Conservation (phyloP, 768 basidiomycete genomes). For the Suillus sp. region DNA sequence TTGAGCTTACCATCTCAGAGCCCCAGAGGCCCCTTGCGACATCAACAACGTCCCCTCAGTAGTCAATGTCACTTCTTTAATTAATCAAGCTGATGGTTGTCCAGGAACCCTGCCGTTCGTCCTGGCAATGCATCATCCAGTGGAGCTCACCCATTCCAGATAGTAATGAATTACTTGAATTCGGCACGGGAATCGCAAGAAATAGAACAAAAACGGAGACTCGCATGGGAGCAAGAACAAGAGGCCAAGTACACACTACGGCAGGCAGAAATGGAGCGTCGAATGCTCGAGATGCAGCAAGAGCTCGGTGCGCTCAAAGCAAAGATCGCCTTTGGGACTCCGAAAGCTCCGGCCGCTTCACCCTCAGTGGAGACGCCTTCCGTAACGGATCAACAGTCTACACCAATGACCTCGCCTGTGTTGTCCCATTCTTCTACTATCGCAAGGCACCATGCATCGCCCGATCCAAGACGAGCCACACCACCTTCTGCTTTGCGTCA, state of each 20-base stretch:
- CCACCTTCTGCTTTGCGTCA: not conserved
- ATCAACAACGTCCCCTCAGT: conserved; percentile 42
- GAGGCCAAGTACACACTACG: conserved; percentile 57
- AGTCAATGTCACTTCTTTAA: conserved; percentile 21
- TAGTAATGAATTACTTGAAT: conserved; percentile 60
- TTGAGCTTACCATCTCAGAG: conserved; percentile 61
- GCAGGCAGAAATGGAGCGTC: conserved; percentile 61
- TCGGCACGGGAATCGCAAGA: conserved; percentile 62
- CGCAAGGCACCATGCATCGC: conserved; percentile 16
- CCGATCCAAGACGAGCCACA: conserved; percentile 21
- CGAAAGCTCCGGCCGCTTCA: conserved; percentile 17
- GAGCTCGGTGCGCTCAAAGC: conserved; percentile 51
- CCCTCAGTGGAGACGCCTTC: conserved; percentile 6
- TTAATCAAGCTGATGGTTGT: conserved; percentile 9
- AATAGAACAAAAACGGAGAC: conserved; percentile 56
- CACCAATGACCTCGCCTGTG: conserved; percentile 33
- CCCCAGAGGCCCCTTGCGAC: conserved; percentile 27
- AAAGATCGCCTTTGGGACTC: conserved; percentile 34
- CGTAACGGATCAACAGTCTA: conserved; percentile 23
- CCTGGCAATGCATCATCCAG: conserved; percentile 37
- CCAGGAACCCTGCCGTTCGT: conserved; percentile 19
- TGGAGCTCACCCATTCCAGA: conserved; percentile 52
- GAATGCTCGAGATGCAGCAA: conserved; percentile 54
- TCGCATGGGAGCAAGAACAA: conserved; percentile 71
- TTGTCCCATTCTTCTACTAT: conserved; percentile 30